Evolutionary conservation across 495 filamentous ascomycete genomes (phyloP), one percentile per base, ranked within the genome.

Genomic region (Bacidia gigantensis): DNA sequence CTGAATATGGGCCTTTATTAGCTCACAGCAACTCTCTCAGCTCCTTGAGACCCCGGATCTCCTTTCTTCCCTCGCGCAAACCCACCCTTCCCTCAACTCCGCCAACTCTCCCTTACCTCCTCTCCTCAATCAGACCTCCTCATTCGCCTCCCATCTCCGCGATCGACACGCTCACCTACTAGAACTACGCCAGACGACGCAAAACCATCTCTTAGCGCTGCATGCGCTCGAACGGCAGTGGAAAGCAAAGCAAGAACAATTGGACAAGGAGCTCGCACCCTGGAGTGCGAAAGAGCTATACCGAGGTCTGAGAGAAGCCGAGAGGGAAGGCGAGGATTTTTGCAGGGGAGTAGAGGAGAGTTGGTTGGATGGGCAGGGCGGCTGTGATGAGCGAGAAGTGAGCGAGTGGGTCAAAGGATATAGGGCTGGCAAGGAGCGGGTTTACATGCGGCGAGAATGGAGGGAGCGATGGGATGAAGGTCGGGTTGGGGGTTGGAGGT

Each of bases 381-480:
- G 63, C 18, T 69, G 64, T 22, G 68, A 70, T 29, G 47, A 92
- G 69, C 75, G 83, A 64, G 89, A 95, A 69, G 80, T 83, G 49
- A 66, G 69, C 14, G 89, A 95, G 58, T 95, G 89, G 81, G 79
- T 92, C 35, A 74, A 81, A 57, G 68, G 87, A 60, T 83, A 90
- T 58, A 71, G 86, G 53, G 86, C 82, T 51, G 82, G 82, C 40
- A 84, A 81, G 62, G 84, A 83, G 56, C 66, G 81, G 55, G 79
- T 82, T 50, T 87, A 86, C 54, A 73, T 86, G 12, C 72, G 87
- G 43, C 78, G 77, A 59, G 89, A 95, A 69, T 75, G 84, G 50
- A 90, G 84, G 66, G 86, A 86, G 57, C 72, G 90, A 61, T 95
- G 90, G 90, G 89, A 95, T 70, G 89, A 95, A 65, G 87, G 89